phyloP scores from a whole-genome alignment of 768 basidiomycete species.

The Podaxis rugospora region DNA sequence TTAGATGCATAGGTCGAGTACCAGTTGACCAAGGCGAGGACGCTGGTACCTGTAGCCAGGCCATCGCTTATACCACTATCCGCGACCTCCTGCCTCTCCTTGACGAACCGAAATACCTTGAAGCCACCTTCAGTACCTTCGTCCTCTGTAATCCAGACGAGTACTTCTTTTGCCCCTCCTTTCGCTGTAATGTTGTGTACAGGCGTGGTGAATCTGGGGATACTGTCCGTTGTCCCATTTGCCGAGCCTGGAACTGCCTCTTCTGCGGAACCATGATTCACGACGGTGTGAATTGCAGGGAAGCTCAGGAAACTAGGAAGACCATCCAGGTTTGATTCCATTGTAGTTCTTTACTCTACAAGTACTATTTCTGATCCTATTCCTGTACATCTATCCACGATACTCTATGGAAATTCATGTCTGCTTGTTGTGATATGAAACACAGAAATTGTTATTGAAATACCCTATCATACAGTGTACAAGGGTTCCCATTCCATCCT shows the following conservation, averaged over 20 bases:
- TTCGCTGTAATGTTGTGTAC: constrained; percentile 47
- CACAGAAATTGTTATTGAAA: not conserved
- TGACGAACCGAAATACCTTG: constrained; percentile 37
- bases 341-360: not conserved
- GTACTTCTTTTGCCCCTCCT: constrained; percentile 52
- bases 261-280: constrained; percentile 24
- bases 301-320: constrained; percentile 2
- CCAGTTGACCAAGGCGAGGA: constrained; percentile 11
- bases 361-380: not conserved
- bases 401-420: not conserved
- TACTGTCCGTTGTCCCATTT: constrained; percentile 23
- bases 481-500: not conserved
- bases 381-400: not conserved
- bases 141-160: constrained; percentile 34
- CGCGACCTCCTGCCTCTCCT: constrained; percentile 31
- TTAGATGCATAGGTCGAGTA: constrained; percentile 34
- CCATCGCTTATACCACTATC: constrained; percentile 36
- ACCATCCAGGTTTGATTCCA: not conserved
- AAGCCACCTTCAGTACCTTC: constrained; percentile 36
- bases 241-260: constrained; percentile 23
- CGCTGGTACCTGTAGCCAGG: constrained; percentile 21
- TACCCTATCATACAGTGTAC: not conserved
- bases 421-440: too few species aligned
- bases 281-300: constrained; percentile 21
- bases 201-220: constrained; percentile 20